phyloP scores from a whole-genome alignment of 768 basidiomycete species.

The Hericium coralloides region DNA sequence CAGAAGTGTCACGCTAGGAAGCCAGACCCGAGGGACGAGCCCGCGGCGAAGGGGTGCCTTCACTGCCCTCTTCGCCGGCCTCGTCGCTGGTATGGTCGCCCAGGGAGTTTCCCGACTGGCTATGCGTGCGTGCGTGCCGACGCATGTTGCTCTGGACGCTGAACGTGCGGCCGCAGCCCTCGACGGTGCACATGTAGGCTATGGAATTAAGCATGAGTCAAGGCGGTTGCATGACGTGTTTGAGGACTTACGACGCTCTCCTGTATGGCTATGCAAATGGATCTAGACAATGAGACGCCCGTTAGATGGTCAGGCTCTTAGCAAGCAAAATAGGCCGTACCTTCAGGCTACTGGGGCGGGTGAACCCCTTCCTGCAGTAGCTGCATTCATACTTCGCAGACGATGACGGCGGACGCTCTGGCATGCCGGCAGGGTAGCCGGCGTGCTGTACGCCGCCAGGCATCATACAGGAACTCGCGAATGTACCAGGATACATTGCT shows the following conservation, averaged over 20 bases:
- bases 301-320: slow-evolving; percentile 1
- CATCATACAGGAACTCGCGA: not conserved
- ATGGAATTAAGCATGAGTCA: slow-evolving; percentile 9
- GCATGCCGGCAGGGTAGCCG: not conserved
- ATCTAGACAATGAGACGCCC: slow-evolving; percentile 37
- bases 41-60: slow-evolving; percentile 9
- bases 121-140: slow-evolving; percentile 70
- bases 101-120: slow-evolving; percentile 15
- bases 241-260: slow-evolving; percentile 64
- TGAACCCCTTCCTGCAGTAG: slow-evolving; percentile 78
- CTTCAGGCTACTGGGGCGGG: slow-evolving; percentile 75
- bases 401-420: slow-evolving; percentile 14
- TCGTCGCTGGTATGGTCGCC: slow-evolving; percentile 10
- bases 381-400: slow-evolving; percentile 64
- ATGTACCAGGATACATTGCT: not conserved
- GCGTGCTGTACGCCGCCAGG: not conserved
- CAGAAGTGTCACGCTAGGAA: not conserved
- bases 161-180: slow-evolving; percentile 72
- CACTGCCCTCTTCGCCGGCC: slow-evolving; percentile 9
- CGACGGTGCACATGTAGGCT: slow-evolving; percentile 72
- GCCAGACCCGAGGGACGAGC: not conserved
- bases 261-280: slow-evolving; percentile 78
- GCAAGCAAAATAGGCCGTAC: slow-evolving; percentile 26
- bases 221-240: not conserved
- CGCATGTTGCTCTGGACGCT: slow-evolving; percentile 89